Base-by-base conservation (phyloP, 306 rosid species). In the Vicia faba region DNA sequence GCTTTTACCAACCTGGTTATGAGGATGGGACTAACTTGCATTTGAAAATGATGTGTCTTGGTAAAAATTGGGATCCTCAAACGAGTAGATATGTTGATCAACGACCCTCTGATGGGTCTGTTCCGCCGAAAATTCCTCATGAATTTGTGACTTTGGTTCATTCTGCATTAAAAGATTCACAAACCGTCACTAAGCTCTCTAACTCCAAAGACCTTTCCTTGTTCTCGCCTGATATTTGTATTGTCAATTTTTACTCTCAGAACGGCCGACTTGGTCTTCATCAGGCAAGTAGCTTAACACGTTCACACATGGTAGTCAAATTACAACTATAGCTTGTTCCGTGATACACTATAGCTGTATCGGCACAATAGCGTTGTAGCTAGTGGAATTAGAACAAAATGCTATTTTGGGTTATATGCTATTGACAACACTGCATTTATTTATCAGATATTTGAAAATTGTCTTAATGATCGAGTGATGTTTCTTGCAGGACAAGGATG, bases 1-100 rank as follows among this genome's bases (percentile, higher is more conserved):
- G 98, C 35, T 93, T 93, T 81, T 93, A 86, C 83, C 85, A 83
- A 73, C 97, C 97, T 70, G 87, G 85, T 44, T 88, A 88, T 49
- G 75, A 69, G 5, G 95, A 83, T 25, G 89, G 84, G 43, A 66
- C 75, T 15, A 77, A 73, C 9, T 66, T 89, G 78, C 81, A 79
- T 59, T 73, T 89, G 78, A 88, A 59, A 64, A 93, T 89, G 97
- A 89, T 88, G 97, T 93, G 98, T 61, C 87, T 93, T 0, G 98
- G 96, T 72, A 86, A 75, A 79, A 85, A 83, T 66, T 86, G 96
- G 96, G 97, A 88, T 66, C 97, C 96, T n/a, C 79, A 73, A 57
- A 79, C 83, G 0, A 36, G 82, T 56, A 14, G 14, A 15, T 89
- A 86, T 40, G 82, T 74, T 16, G 79, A 80, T 2, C n/a, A 1